These are phyloP conservation scores for Candida mattraensis DNA, from an alignment of 805 yeast genomes.

Conservation along the genomic window DNA sequence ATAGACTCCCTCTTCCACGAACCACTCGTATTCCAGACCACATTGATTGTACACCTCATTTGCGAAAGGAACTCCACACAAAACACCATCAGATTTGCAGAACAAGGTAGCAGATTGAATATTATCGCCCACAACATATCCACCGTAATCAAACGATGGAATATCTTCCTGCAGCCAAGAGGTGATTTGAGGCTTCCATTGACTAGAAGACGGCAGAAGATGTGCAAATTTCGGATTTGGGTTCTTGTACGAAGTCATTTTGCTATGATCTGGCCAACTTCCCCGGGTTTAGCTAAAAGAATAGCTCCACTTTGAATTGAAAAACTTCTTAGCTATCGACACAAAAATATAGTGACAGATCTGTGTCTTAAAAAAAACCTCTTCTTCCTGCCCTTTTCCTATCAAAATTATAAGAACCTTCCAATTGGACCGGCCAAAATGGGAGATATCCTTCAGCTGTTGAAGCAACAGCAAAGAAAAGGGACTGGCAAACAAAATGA, in stretches of 20 bases:
- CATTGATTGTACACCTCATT: conserved; percentile 81
- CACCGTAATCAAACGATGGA: conserved; percentile 93
- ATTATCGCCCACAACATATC: conserved; percentile 86
- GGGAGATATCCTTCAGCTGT: conserved; percentile 3
- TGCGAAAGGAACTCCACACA: conserved; percentile 89
- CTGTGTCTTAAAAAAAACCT: too few relatives aligned
- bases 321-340: too few relatives aligned
- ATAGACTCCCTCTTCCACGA: conserved; percentile 63
- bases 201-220: conserved; percentile 71
- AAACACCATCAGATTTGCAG: conserved; percentile 77
- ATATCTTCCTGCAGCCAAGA: conserved; percentile 83
- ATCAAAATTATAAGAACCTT: too few relatives aligned
- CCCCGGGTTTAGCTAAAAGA: too few relatives aligned
- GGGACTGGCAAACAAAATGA: background rate
- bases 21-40: conserved; percentile 71
- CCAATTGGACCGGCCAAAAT: too few relatives aligned
- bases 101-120: conserved; percentile 70
- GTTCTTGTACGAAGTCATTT: conserved; percentile 24
- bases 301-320: too few relatives aligned
- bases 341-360: too few relatives aligned
- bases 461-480: conserved; percentile 2
- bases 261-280: too few relatives aligned
- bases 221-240: conserved; percentile 42
- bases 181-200: conserved; percentile 79
- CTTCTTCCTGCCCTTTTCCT: too few relatives aligned